Evolutionary conservation across 2,329 filamentous ascomycete genomes (phyloP), one percentile per base, ranked within the genome.

Genomic region (Ustilaginoidea virens): DNA sequence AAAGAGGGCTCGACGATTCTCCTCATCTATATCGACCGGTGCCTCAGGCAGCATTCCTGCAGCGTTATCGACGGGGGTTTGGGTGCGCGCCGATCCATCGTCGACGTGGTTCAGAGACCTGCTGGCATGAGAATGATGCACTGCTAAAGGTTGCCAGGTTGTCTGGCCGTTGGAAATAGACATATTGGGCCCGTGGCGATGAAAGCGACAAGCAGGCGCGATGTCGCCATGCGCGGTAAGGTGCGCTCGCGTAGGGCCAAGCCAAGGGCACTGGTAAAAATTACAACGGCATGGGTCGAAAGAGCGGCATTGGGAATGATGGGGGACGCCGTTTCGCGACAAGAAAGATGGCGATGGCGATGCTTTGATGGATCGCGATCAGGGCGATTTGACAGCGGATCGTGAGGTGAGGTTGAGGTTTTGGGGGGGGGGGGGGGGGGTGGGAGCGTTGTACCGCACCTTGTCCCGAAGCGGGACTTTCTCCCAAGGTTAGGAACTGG

Each of bases 1-100:
- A 54, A 94, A 90, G 47, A 75, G 62, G 46, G 72, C 65, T 54
- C 79, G 76, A 49, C 74, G 67, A 42, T 70, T 68, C 49, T 86
- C 79, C 28, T 83, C 78, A 45, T 77, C 54, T 45, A 63, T 58
- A 54, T 74, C 66, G 36, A 52, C 41, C 39, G 63, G 56, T 65
- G 68, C 63, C 65, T 73, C 68, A 65, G 68, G 68, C 64, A 70
- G 56, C 62, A 62, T 60, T 31, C 52, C 47, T 37, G 52, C 49
- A 42, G 56, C 48, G 49, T 52, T 55, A 52, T 69, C 64, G 47
- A 60, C 47, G 42, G 63, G 60, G 40, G 65, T 63, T 39, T 60
- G 56, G 32, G 57, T 68, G 42, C 57, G 62, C 46, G 58, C 47
- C 36, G 54, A 49, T 46, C 58, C 61, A 61, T 80, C 73, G 48